Base-by-base conservation (phyloP, 2,329 filamentous ascomycete species). In the Penicillium concentricum region DNA sequence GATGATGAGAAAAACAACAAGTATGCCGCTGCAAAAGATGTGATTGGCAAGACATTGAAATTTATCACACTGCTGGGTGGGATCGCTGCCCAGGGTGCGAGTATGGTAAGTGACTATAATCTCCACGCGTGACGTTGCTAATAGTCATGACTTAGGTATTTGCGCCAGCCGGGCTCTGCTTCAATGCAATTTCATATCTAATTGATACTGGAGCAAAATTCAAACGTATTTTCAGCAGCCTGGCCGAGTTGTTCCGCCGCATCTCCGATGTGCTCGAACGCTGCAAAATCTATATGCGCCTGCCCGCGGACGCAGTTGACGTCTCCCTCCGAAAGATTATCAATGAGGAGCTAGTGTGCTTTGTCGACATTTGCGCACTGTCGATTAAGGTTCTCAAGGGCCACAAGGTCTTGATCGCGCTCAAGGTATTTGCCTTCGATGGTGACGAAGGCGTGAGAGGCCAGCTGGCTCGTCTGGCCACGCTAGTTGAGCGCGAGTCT, bases 161-260 rank as follows among this genome's bases (percentile, higher is more conserved):
- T 54, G 67, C 61, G 15, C 69, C 69, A 1, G 61, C 62, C 18
- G 58, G 49, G 20, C 62, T 71, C 8, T 70, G 68, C 54, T 70
- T 71, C 56, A 69, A 68, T 51, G 69, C 69, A 1, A 63, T 70
- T 37, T 65, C 61, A 1, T 69, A 67, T 51, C 62, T 71, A 8
- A 65, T 71, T 35, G 52, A 55, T 5, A 60, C 63, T 5, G 67
- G 64, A 13, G 63, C 65, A n/a, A 68, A 66, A 24, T 69, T 67
- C 48, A 64, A 65, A 52, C 66, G 67, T 41, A 69, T 71, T 18
- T 70, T 69, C 46, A 65, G 63, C 46, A 66, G 66, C 24, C 48
- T 69, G 10, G 50, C 57, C 1, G 63, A 67, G 20, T 55, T 70
- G 5, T 69, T 70, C 32, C 51, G 62, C 41, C 64, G 64, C 7